These are phyloP conservation scores for Meripilus lineatus DNA, from an alignment of 1,284 basidiomycete species.

Conservation along the genomic window DNA sequence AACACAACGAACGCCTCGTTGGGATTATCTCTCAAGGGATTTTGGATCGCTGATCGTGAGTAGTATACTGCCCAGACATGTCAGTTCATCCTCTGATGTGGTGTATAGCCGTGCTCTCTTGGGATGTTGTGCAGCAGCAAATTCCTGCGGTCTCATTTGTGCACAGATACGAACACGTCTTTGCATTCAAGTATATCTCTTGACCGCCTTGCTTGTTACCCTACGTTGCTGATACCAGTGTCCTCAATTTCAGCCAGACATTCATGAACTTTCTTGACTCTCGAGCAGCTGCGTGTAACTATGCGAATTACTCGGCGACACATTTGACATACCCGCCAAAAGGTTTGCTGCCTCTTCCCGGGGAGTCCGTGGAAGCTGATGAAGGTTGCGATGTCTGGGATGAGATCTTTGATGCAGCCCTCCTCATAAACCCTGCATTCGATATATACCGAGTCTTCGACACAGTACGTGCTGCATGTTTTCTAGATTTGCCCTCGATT, in stretches of 20 bases:
- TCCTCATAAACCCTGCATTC: slow-evolving; percentile 68
- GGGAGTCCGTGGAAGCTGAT: slow-evolving; percentile 37
- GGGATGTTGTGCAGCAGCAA: slow-evolving; percentile 57
- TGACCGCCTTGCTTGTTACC: neutral
- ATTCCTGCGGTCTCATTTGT: slow-evolving; percentile 70
- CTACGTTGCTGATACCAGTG: slow-evolving; percentile 1
- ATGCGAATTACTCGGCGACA: slow-evolving; percentile 56
- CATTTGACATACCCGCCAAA: slow-evolving; percentile 64
- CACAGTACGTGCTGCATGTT: slow-evolving; percentile 42
- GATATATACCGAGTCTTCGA: slow-evolving; percentile 74
- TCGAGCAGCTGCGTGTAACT: slow-evolving; percentile 52
- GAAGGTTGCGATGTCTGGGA: slow-evolving; percentile 65
- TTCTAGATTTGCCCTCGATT: neutral
- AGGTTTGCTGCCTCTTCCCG: slow-evolving; percentile 55
- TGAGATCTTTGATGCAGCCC: slow-evolving; percentile 52
- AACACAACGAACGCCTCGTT: slow-evolving; percentile 42
- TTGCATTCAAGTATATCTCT: slow-evolving; percentile 57
- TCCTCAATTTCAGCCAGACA: slow-evolving; percentile 54
- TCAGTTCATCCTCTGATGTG: too few species aligned
- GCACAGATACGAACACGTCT: slow-evolving; percentile 62
- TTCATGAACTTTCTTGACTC: slow-evolving; percentile 57
- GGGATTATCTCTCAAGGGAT: slow-evolving; percentile 57
- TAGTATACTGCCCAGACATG: slow-evolving; percentile 1
- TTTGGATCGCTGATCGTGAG: slow-evolving; percentile 72
- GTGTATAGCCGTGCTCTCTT: slow-evolving; percentile 46